Conservation (phyloP, 2,329 filamentous ascomycete species). For the Diplodia sapinea region DNA sequence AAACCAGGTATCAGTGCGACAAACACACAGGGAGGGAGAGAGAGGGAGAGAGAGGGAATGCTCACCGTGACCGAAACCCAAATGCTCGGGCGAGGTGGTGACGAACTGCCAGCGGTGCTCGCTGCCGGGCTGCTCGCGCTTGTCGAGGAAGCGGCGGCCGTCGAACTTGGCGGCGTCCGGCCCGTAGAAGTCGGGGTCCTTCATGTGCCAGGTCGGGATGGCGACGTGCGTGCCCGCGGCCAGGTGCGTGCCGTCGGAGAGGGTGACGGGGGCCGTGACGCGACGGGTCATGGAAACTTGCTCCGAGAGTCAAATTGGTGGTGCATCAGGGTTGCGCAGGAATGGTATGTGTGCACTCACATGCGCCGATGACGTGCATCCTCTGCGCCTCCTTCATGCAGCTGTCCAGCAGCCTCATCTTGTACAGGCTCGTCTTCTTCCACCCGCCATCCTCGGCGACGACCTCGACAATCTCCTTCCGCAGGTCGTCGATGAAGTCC, state of each 20-base stretch:
- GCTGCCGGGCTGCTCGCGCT: slow-evolving; percentile 5
- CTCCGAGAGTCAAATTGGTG: not conserved
- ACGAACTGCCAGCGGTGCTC: slow-evolving; percentile 32
- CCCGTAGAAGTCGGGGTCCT: not conserved
- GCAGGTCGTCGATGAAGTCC: slow-evolving; percentile 6
- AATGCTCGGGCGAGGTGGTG: slow-evolving; percentile 16
- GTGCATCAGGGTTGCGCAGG: slow-evolving; percentile 15
- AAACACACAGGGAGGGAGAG: too few species aligned
- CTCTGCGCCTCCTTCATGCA: slow-evolving; percentile 51
- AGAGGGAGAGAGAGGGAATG: not conserved
- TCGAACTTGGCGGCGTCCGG: not conserved
- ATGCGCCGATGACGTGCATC: not conserved
- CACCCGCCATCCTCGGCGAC: slow-evolving; percentile 33
- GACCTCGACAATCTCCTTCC: not conserved
- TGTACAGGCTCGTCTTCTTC: slow-evolving; percentile 47
- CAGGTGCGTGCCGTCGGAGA: slow-evolving; percentile 25
- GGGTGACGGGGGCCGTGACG: slow-evolving; percentile 6
- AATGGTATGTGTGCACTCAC: not conserved
- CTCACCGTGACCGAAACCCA: slow-evolving; percentile 35
- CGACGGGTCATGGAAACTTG: not conserved
- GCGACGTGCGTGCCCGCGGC: not conserved
- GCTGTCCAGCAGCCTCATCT: slow-evolving; percentile 52
- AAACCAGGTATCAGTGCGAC: not conserved
- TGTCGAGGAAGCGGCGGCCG: slow-evolving; percentile 24
- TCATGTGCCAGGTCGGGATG: slow-evolving; percentile 16